phyloP scores from a whole-genome alignment of 2,329 filamentous ascomycete species.

The Ploettnerulaceae sp. region DNA sequence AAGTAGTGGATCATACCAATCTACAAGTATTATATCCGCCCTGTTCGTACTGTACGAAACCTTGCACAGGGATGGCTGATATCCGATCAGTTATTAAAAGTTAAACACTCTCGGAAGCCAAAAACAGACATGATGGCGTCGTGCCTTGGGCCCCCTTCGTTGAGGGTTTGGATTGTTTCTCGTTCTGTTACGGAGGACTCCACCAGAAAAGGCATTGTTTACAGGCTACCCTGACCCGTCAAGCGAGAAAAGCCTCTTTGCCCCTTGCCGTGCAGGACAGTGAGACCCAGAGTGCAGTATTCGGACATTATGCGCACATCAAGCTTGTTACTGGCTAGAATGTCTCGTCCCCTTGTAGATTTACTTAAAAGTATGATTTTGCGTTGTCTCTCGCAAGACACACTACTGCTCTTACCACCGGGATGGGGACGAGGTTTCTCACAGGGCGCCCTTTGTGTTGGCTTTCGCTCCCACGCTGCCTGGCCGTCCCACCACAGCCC shows the following conservation, averaged over 20 bases:
- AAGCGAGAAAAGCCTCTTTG: neutral
- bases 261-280: conserved; percentile 3
- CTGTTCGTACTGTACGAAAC: conserved; percentile 8
- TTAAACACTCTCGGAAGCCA: conserved; percentile 10
- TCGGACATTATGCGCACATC: conserved; percentile 21
- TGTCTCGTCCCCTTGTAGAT: neutral
- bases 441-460: neutral
- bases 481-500: neutral
- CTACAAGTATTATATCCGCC: too few relatives aligned
- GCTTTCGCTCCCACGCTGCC: neutral
- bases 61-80: conserved; percentile 17
- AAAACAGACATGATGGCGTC: conserved; percentile 18
- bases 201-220: neutral
- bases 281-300: conserved; percentile 18
- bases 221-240: neutral
- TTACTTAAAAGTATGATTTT: neutral
- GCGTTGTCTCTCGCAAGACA: neutral
- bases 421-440: too few relatives aligned
- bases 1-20: too few relatives aligned
- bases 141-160: conserved; percentile 14
- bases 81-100: too few relatives aligned
- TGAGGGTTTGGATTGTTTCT: conserved; percentile 18
- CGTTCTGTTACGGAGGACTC: conserved; percentile 2
- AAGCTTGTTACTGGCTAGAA: neutral
- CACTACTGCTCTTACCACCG: too few relatives aligned